Evolutionary conservation across 495 filamentous ascomycete genomes (phyloP).

Genomic region (Cenococcum geophilum): DNA sequence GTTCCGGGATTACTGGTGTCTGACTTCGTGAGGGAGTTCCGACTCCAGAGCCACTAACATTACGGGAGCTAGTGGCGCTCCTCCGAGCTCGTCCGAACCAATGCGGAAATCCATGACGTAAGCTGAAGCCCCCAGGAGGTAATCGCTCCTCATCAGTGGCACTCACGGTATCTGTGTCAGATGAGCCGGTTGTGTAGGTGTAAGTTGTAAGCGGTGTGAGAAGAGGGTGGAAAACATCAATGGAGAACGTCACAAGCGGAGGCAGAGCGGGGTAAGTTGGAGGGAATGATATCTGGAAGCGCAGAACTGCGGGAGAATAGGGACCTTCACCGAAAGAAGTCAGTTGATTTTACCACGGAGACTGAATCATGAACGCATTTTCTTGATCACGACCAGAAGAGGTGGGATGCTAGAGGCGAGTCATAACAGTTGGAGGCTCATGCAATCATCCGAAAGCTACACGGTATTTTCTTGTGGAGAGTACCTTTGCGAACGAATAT

Average conservation of each 20-base stretch:
- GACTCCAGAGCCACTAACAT: slow-evolving; percentile 29
- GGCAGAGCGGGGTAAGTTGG: slow-evolving; percentile 69
- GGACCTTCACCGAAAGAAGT: slow-evolving; percentile 54
- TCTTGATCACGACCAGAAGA: neutral
- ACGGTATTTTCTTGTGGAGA: slow-evolving; percentile 16
- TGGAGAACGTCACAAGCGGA: slow-evolving; percentile 78
- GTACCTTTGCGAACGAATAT: slow-evolving; percentile 82
- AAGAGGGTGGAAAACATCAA: slow-evolving; percentile 90
- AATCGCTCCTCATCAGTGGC: slow-evolving; percentile 74
- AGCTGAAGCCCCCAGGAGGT: slow-evolving; percentile 79
- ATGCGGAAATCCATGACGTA: slow-evolving; percentile 80
- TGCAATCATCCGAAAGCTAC: neutral
- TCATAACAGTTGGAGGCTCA: neutral
- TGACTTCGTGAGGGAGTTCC: slow-evolving; percentile 12
- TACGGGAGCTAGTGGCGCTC: slow-evolving; percentile 30
- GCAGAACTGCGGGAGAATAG: slow-evolving; percentile 79
- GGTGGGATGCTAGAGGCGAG: neutral
- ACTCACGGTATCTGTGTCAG: slow-evolving; percentile 65
- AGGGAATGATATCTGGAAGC: slow-evolving; percentile 85
- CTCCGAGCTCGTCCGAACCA: slow-evolving; percentile 60
- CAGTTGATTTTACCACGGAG: neutral
- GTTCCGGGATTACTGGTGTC: slow-evolving; percentile 11
- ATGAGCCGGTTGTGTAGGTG: slow-evolving; percentile 72
- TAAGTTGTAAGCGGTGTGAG: slow-evolving; percentile 85
- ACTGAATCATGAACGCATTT: neutral